Evolutionary conservation across 2,329 filamentous ascomycete species (phyloP).

Genomic region (Hypoxylon sp.): DNA sequence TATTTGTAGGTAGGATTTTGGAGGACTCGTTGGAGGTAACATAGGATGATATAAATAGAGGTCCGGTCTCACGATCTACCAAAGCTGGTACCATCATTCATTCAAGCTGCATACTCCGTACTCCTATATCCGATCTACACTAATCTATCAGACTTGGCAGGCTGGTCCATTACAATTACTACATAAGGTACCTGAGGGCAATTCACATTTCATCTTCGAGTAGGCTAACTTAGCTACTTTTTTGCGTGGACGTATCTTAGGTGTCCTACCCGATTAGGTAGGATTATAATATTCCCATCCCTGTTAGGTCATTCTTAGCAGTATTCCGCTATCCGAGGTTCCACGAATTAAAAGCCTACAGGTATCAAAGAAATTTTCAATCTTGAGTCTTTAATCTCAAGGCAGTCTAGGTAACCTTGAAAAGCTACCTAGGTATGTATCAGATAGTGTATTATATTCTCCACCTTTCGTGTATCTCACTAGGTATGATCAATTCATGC

Average conservation of each 20-base stretch:
- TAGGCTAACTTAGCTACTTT: conserved; percentile 24
- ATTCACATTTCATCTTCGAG: conserved; percentile 23
- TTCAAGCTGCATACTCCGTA: conserved; percentile 30
- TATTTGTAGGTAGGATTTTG: conserved; percentile 30
- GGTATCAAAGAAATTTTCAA: conserved; percentile 11
- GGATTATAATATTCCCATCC: conserved; percentile 33
- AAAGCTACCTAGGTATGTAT: conserved; percentile 8
- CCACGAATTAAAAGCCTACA: conserved; percentile 15
- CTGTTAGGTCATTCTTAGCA: conserved; percentile 24
- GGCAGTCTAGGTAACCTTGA: conserved; percentile 18
- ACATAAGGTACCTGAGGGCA: conserved; percentile 9
- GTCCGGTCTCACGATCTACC: conserved; percentile 28
- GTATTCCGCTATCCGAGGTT: conserved; percentile 41
- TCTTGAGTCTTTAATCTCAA: conserved; percentile 13
- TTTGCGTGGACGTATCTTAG: conserved; percentile 24
- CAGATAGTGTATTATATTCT: not conserved
- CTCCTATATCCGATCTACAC: conserved; percentile 34
- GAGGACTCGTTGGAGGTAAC: conserved; percentile 33
- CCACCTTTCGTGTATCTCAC: conserved; percentile 6
- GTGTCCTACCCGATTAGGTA: conserved; percentile 27
- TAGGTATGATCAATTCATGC: conserved; percentile 7
- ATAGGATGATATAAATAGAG: conserved; percentile 42
- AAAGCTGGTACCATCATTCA: conserved; percentile 35
- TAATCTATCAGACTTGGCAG: conserved; percentile 42
- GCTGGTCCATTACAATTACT: conserved; percentile 23